Evolutionary conservation across 1,284 basidiomycete species (phyloP), one percentile per base, ranked within the genome.

Genomic region (Wallemia mellicola): DNA sequence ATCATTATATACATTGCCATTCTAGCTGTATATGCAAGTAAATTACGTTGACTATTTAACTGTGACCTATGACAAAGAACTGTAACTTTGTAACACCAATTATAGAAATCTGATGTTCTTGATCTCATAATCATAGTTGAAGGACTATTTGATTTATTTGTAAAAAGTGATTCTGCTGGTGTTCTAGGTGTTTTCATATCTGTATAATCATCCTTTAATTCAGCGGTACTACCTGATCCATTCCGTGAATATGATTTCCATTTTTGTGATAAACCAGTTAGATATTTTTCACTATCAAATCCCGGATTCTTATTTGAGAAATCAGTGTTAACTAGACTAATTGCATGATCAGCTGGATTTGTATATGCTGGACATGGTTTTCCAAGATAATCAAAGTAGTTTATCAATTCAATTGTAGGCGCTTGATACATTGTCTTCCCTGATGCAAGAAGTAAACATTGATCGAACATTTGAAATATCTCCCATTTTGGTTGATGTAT

Each of bases 401-500:
- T 76, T 61, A 84, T 81, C 66, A 85, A 87, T 62, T 77, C 77
- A 11, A 71, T 67, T 60, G 82, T 77, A 60, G 80, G 79, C 28
- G 89, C 85, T 1, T 83, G 82, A 72, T 88, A 88, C 19, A 94
- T 79, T 15, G 83, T 71, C 66, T 81, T 82, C 1, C 91, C 91
- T 60, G 79, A 77, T 0, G 85, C 86, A 14, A 98, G 76, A 2
- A 98, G 72, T 1, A 96, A 70, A 27, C 96, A 75, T 64, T 91
- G 83, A 68, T 98, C 92, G 65, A 98, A 95, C 17, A 98, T 73
- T 0, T 86, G 80, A 11, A 96, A 89, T 63, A 98, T 96, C 71
- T 95, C 95, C 68, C 85, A 88, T 60, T 91, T 54, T 26, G 92
- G 92, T 69, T 96, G 92, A 68, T 98, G 92, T 62, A 98, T 95